Evolutionary conservation across 2,329 filamentous ascomycete species (phyloP), one percentile per base, ranked within the genome.

Genomic region (Apiospora arundinis): DNA sequence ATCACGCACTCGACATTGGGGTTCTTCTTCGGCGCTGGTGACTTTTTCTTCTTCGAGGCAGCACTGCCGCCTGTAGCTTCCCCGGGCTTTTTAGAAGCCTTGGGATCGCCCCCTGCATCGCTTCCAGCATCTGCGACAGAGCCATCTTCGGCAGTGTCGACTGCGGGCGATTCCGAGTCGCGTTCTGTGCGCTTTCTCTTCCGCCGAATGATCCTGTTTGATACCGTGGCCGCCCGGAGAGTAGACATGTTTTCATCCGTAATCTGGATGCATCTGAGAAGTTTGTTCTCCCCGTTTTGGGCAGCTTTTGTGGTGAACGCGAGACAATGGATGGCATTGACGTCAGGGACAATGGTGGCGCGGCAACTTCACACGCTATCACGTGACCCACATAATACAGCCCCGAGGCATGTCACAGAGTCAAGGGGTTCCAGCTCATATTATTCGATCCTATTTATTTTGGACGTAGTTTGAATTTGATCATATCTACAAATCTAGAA

Each of bases 151-250:
- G 74, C 72, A 32, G 66, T 45, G 6, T 25, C 66, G 28, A 12
- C 52, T 63, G 40, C 56, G 14, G 40, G 65, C n/a, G 44, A 67
- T 11, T 44, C 40, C 9, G 79, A 76, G 70, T 79, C 77, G n/a
- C 73, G 42, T 46, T 74, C 73, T 70, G 77, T 77, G 45, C 81
- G 77, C 74, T 83, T 85, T 46, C 83, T 80, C 71, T 85, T 85
- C 21, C 79, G 76, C 56, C 75, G 77, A 28, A 81, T 73, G 48
- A 80, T 70, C 49, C 77, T 76, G 71, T 85, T 85, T 3, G 85
- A 85, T 21, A 85, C 82, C 7, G 85, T 85, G 11, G 84, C 84
- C 70, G 84, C 85, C 77, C 86, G 83, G 40, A 86, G 76, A 74
- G 82, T 83, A 75, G 83, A 80, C 85, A 86, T 86, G 63, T 32